Evolutionary conservation across 192 early-diverging fungal genomes (phyloP), one percentile per base, ranked within the genome.

Genomic region (Backusella tuberculispora): DNA sequence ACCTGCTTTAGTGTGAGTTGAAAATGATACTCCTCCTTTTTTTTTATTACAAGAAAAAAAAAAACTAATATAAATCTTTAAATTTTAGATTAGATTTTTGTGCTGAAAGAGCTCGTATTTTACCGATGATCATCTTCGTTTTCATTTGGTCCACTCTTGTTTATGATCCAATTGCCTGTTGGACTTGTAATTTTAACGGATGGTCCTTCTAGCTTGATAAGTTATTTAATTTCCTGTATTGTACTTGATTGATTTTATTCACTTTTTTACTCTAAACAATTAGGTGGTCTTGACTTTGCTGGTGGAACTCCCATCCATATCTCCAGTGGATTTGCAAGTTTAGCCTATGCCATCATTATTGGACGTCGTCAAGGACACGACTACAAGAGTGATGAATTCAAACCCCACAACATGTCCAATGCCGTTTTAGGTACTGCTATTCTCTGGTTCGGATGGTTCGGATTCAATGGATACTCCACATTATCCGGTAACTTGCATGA

Each of bases 281-380:
- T 48, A 50, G 89, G 86, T 34, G 69, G 53, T 26, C 86, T 97
- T 26, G 96, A 99, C 84, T 99, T 95, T 74, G 96, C 98, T 15
- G 98, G 98, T 60, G 96, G 98, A 26, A 95, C 95, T n/a, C 95
- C 96, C 24, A 95, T 99, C 29, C 95, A 99, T 80, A 93, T 97
- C 24, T 85, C 90, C 1, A 95, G 94, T 34, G 98, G 98, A 21
- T 93, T 92, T 76, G 91, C 93, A 63, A 94, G 92, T 44, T 85
- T 98, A 65, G 98, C 97, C 42, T 96, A 94, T 83, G 86, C 92
- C n/a, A 69, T 96, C 41, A 87, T 96, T 10, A 73, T 97, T 37
- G 97, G 97, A 56, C 91, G 90, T 74, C 91, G 97, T 50, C 83
- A 88, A 56, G 90, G 92, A 76, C 90, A 89, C 68, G 92, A 91